phyloP scores from a whole-genome alignment of 768 basidiomycete species.

The Russula sp. region DNA sequence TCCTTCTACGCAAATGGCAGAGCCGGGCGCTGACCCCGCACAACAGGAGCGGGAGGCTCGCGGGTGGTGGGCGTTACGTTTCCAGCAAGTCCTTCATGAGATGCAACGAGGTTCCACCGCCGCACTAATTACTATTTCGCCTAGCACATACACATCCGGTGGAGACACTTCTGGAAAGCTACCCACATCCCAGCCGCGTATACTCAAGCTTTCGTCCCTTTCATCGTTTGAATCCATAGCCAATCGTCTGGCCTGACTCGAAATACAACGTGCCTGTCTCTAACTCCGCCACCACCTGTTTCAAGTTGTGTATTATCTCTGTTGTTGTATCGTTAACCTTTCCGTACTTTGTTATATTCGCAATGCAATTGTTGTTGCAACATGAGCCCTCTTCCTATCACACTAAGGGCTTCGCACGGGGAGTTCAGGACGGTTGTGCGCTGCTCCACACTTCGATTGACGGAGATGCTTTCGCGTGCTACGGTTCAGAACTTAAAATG shows the following conservation, averaged over 20 bases:
- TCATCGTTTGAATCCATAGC: slow-evolving; percentile 20
- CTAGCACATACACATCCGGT: not conserved
- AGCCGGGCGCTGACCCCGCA: slow-evolving; percentile 27
- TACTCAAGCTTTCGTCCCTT: slow-evolving; percentile 21
- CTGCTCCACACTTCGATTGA: not conserved
- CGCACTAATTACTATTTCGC: not conserved
- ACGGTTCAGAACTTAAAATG: no score
- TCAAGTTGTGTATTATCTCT: not conserved
- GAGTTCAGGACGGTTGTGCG: not conserved
- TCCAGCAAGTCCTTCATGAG: slow-evolving; percentile 57
- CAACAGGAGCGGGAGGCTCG: slow-evolving; percentile 60
- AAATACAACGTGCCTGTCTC: not conserved
- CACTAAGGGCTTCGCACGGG: not conserved
- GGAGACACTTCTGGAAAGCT: not conserved
- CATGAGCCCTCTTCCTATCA: not conserved
- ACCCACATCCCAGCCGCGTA: slow-evolving; percentile 11
- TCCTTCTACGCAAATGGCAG: slow-evolving; percentile 55
- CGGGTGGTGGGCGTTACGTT: slow-evolving; percentile 67
- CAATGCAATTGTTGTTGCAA: slow-evolving; percentile 10
- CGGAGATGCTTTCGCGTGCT: no score
- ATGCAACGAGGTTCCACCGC: slow-evolving; percentile 33
- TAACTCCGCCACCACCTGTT: not conserved
- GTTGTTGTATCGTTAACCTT: slow-evolving; percentile 2
- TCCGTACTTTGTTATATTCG: slow-evolving; percentile 3
- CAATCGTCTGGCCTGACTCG: slow-evolving; percentile 7